A percentile compares a stretch with the other conserved stretches of the same genome.
Conservation (phyloP, 129 eudicot genomes). For the Flaveria linearis region DNA sequence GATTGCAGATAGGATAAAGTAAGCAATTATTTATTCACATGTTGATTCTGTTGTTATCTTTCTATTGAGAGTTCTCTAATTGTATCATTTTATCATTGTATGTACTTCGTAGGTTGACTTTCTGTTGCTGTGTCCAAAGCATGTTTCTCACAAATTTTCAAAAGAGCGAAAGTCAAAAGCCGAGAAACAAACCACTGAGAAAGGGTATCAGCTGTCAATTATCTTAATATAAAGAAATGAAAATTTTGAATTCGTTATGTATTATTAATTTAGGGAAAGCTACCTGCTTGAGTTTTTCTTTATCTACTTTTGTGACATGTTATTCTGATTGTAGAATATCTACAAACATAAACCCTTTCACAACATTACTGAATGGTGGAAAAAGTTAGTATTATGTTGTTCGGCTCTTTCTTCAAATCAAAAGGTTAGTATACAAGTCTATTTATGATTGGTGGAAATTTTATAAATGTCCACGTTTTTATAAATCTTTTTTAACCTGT, state of each 20-base stretch:
- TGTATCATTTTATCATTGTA: too few species aligned
- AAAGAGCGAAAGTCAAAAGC: constrained; percentile 46
- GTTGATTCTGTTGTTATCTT: too few species aligned
- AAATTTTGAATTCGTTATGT: too few species aligned
- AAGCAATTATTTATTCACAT: constrained; percentile 31
- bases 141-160: constrained; percentile 60
- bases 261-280: too few species aligned
- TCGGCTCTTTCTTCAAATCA: constrained; percentile 73
- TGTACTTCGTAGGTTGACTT: constrained; percentile 41
- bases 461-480: neutral
- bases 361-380: constrained; percentile 37
- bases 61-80: too few species aligned
- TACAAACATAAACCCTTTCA: constrained; percentile 33
- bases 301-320: neutral
- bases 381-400: constrained; percentile 65
- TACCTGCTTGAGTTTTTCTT: neutral
- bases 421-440: constrained; percentile 48
- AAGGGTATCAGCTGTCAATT: neutral
- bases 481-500: neutral
- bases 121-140: constrained; percentile 68
- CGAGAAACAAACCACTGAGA: constrained; percentile 31
- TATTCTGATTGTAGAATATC: constrained; percentile 35
- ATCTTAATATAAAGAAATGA: too few species aligned
- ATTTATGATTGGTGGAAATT: neutral
- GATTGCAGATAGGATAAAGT: constrained; percentile 92